Evolutionary conservation across 441 rosid species (phyloP), one percentile per base, ranked within the genome.

Genomic region (Corymbia citriodora): DNA sequence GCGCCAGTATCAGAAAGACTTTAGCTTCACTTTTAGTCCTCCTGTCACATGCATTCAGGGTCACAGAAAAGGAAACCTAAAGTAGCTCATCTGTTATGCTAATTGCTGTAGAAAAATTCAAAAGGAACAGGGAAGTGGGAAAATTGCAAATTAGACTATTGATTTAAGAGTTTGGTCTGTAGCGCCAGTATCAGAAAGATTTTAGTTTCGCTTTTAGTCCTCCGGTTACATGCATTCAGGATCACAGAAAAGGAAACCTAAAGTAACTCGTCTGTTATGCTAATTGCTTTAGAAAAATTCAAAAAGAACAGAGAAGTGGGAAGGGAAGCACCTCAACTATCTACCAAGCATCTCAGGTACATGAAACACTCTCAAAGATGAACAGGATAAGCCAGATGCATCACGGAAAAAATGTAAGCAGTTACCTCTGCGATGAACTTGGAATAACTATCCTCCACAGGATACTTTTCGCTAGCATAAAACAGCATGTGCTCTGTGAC

Each of bases 401-500:
- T 82, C 40, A 25, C 3, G 2, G 10, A 86, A n/a, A 90, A 83
- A 13, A 45, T 27, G 52, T n/a, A 40, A 45, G 48, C 49, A 59
- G 31, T 68, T 94, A 97, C 99, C 99, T 96, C 98, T 3, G 94
- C 48, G 88, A 98, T 96, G 92, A 95, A 97, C 94, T 96, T 96
- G n/a, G 96, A 94, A 95, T 97, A 98, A 92, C 98, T 96, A 93
- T 97, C 97, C 96, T 98, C 99, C 93, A 87, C 74, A 8, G 99
- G 99, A 87, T 98, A 98, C 90, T 96, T 98, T 90, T 91, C 98
- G 90, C 99, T 98, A 49, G 99, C 97, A 93, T 95, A 98, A 91
- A 98, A 98, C 68, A 98, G 92, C 99, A 97, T 98, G 93, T 98
- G 99, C 94, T 98, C 99, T 98, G 94, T 91, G 94, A 45, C 17